Base-by-base conservation (phyloP, 805 yeast genomes). In the Pichia scutulata region DNA sequence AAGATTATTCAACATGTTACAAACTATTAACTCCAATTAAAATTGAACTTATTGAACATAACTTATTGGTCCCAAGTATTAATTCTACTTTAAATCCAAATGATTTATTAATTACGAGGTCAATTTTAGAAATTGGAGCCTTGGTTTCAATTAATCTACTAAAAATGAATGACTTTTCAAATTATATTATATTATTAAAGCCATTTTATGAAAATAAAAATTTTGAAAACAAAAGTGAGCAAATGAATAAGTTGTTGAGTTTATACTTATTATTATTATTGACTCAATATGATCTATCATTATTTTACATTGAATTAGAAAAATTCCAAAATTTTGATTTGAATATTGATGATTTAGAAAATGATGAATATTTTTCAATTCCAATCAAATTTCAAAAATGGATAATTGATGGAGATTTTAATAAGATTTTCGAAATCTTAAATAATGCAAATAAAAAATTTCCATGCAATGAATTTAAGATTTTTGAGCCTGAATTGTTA, bases 391-490 rank as follows among this genome's bases (percentile, higher is more conserved):
- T 93, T 59, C 98, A 93, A 66, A 82, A 87, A 57, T 88, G 95
- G 85, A 78, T 93, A 57, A 89, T 92, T 84, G 98, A 93, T 70
- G 99, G 99, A 41, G 86, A 92, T 56, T 93, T 90, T 68, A 93
- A 89, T 67, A 87, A 87, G 67, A 92, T 90, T 43, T 86, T 93
- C 85, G 83, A 80, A 58, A 75, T 86, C 49, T 55, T 68, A 40
- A 58, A 64, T 13, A 60, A 62, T n/a, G 80, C 82, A 47, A 77
- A 80, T 52, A 72, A 33, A 33, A 33, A 73, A 49, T 81, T 83
- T 56, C 82, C 84, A 25, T 76, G 81, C 56, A 78, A 81, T 51
- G 98, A 93, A 66, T 90, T 82, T 66, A 78, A 77, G 52, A 76
- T 87, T 44, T 87, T 92, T 67, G 85, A 89, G 52, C 82, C 78